These are phyloP conservation scores for Stygiomarasmius scandens DNA, from an alignment of 1,284 basidiomycete genomes.

Conservation along the genomic window DNA sequence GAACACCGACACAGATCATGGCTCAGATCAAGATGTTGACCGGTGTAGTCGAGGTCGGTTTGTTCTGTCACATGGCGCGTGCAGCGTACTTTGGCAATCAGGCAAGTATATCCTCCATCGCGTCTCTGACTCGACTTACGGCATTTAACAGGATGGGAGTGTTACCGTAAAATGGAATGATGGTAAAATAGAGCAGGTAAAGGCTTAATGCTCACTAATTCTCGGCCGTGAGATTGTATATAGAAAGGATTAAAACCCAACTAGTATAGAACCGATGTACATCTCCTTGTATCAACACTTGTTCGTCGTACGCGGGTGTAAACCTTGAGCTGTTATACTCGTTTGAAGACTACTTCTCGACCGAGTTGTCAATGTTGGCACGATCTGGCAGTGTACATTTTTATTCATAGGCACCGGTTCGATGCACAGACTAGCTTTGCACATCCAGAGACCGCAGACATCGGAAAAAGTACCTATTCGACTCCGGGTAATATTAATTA, in stretches of 20 bases:
- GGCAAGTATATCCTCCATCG: conserved; percentile 41
- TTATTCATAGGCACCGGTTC: not conserved
- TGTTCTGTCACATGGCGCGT: conserved; percentile 93
- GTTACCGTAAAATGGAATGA: conserved; percentile 20
- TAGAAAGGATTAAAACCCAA: not conserved
- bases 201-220: not conserved
- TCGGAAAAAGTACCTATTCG: too few relatives aligned
- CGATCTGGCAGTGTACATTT: too few relatives aligned
- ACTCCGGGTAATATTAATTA: too few relatives aligned
- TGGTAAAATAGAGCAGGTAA: conserved; percentile 10
- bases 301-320: not conserved
- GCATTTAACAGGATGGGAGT: conserved; percentile 16
- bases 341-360: not conserved
- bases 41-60: conserved; percentile 95
- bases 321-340: too few relatives aligned
- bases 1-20: conserved; percentile 54
- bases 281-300: not conserved
- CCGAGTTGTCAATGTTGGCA: not conserved
- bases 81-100: conserved; percentile 97
- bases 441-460: too few relatives aligned
- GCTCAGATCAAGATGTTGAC: conserved; percentile 85
- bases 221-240: conserved; percentile 1
- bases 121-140: not conserved
- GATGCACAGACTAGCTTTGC: too few relatives aligned
- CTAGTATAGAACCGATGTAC: not conserved